A percentile compares a stretch with the other conserved stretches of the same genome.
phyloP scores from a whole-genome alignment of 2,329 filamentous ascomycete species.

The Coleophoma eucalyptorum region DNA sequence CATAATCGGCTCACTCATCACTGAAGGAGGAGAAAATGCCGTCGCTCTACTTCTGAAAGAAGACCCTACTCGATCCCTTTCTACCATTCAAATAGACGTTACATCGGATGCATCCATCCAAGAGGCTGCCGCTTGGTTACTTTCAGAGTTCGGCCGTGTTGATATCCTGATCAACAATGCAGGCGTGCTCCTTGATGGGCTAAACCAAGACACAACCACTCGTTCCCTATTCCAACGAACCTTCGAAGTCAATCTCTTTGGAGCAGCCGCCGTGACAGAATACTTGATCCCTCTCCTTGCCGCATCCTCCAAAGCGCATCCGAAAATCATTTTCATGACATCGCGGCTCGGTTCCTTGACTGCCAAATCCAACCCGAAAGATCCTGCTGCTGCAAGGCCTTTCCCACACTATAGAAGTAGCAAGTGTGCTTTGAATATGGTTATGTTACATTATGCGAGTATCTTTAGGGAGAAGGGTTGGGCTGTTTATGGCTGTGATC shows the following conservation, averaged over 20 bases:
- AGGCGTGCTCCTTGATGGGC: constrained; percentile 9
- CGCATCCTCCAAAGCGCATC: constrained; percentile 12
- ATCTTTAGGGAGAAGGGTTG: constrained; percentile 2
- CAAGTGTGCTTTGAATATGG: constrained; percentile 23
- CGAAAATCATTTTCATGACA: constrained; percentile 20
- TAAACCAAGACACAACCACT: constrained; percentile 6
- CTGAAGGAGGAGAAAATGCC: constrained; percentile 28
- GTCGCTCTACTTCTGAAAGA: constrained; percentile 24
- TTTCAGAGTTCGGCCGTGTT: constrained; percentile 3
- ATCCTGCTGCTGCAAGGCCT: background rate
- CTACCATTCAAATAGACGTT: constrained; percentile 35
- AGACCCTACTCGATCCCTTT: constrained; percentile 28
- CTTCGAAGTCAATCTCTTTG: constrained; percentile 22
- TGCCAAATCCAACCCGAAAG: constrained; percentile 6
- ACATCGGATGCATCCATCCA: constrained; percentile 36
- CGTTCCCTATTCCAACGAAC: constrained; percentile 5
- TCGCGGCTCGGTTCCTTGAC: constrained; percentile 13
- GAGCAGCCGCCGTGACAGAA: constrained; percentile 23
- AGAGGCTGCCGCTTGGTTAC: constrained; percentile 27
- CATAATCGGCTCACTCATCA: constrained; percentile 31
- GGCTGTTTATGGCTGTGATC: constrained; percentile 6
- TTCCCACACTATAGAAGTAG: constrained; percentile 12
- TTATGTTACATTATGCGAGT: constrained; percentile 21
- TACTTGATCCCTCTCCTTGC: constrained; percentile 26
- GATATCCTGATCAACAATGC: constrained; percentile 7